Conservation (phyloP, 306 rosid genomes). For the Sicyos edulis region DNA sequence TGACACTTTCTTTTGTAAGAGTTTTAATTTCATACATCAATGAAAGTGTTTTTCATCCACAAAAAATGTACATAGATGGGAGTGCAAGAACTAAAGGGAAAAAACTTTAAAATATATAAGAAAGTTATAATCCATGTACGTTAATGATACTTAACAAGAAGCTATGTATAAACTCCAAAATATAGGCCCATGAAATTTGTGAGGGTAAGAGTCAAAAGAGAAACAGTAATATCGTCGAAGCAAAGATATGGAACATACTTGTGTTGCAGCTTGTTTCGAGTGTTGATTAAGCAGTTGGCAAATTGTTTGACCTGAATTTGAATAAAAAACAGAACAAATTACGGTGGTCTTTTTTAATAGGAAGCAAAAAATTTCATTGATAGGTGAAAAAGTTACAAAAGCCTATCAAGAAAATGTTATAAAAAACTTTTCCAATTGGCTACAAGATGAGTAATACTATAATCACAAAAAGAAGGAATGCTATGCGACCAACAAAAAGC, state of each 20-base stretch:
- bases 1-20: no score
- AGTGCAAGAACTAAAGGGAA: background rate
- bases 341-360: background rate
- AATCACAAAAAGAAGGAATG: no score
- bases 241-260: conserved; percentile 46
- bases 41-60: no score
- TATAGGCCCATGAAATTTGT: background rate
- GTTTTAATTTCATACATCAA: no score
- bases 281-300: conserved; percentile 70
- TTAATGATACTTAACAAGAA: background rate
- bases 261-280: conserved; percentile 67
- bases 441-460: no score
- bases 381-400: no score
- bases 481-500: no score
- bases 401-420: no score
- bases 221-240: background rate
- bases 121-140: background rate
- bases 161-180: background rate
- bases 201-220: background rate
- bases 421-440: no score
- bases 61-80: conserved; percentile 15
- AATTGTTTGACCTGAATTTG: conserved; percentile 69
- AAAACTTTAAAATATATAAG: conserved; percentile 11
- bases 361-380: no score
- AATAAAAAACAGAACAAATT: conserved; percentile 13